Evolutionary conservation across 2,329 filamentous ascomycete genomes (phyloP).

Genomic region (Coniochaeta pulveracea): DNA sequence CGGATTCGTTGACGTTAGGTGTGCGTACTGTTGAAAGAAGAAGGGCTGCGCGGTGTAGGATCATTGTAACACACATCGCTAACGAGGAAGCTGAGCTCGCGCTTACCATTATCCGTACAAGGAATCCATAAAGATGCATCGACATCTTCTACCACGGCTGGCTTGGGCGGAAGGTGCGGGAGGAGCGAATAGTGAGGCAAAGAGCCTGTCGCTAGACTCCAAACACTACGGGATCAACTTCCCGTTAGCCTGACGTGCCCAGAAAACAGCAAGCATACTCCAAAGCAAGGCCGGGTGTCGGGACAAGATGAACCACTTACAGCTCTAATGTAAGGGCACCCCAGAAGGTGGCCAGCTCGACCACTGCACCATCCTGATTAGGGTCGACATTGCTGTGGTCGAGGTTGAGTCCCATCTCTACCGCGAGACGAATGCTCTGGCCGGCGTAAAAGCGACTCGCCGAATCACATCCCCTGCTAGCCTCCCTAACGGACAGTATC

Average conservation of each 20-base stretch:
- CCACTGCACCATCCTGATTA: conserved; percentile 43
- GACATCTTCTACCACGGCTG: conserved; percentile 46
- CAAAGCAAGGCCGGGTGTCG: background rate
- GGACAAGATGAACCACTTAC: conserved; percentile 29
- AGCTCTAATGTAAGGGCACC: conserved; percentile 52
- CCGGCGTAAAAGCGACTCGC: conserved; percentile 64
- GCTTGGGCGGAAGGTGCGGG: conserved; percentile 44
- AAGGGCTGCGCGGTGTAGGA: conserved; percentile 26
- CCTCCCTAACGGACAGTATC: conserved; percentile 66
- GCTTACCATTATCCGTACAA: conserved; percentile 45
- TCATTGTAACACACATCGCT: background rate
- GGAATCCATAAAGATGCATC: conserved; percentile 49
- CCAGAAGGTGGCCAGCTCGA: conserved; percentile 50
- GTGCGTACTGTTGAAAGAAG: conserved; percentile 25
- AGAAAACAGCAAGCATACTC: background rate
- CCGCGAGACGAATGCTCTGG: conserved; percentile 58
- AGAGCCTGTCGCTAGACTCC: conserved; percentile 53
- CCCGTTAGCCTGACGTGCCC: too few species aligned
- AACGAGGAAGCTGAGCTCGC: too few species aligned
- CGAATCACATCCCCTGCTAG: conserved; percentile 60
- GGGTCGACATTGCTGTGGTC: conserved; percentile 29
- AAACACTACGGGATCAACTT: conserved; percentile 36
- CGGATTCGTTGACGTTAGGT: background rate
- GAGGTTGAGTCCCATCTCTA: conserved; percentile 60
- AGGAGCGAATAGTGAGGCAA: conserved; percentile 49